Percentiles rank a stretch among this genome's conserved stretches.
Conservation (phyloP, 2,329 filamentous ascomycete genomes). For the Claviceps sp. region DNA sequence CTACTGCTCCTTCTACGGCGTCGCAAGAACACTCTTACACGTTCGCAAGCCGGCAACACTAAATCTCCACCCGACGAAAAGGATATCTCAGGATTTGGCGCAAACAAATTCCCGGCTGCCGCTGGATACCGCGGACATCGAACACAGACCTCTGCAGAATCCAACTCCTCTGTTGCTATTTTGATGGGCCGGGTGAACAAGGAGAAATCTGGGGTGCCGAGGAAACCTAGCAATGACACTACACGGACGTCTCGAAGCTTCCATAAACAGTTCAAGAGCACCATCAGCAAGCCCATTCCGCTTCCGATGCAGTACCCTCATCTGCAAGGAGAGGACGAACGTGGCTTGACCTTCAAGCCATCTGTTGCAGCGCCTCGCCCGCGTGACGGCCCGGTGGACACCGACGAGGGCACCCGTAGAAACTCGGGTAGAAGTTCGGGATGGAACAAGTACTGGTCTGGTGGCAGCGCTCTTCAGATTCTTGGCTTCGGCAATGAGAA, state of each 20-base stretch:
- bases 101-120: conserved; percentile 24
- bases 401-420: conserved; percentile 35
- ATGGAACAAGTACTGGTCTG: conserved; percentile 69
- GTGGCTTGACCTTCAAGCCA: conserved; percentile 26
- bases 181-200: conserved; percentile 47
- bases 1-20: conserved; percentile 47
- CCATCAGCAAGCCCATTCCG: conserved; percentile 47
- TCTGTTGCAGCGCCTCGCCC: conserved; percentile 22
- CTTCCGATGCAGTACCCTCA: conserved; percentile 24
- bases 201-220: conserved; percentile 31
- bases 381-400: conserved; percentile 18
- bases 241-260: conserved; percentile 36
- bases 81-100: conserved; percentile 34
- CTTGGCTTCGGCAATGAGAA: conserved; percentile 42
- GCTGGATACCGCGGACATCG: conserved; percentile 37
- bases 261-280: conserved; percentile 49
- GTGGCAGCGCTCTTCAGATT: conserved; percentile 54
- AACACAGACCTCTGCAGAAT: conserved; percentile 38
- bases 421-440: conserved; percentile 63
- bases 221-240: conserved; percentile 44
- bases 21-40: conserved; percentile 40
- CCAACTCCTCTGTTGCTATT: conserved; percentile 51
- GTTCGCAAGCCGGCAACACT: conserved; percentile 29
- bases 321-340: conserved; percentile 25
- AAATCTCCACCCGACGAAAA: conserved; percentile 44